These are phyloP conservation scores for Schizochytrium sp. DNA, from an alignment of 108 stramenopile genomes.

Conservation along the genomic window DNA sequence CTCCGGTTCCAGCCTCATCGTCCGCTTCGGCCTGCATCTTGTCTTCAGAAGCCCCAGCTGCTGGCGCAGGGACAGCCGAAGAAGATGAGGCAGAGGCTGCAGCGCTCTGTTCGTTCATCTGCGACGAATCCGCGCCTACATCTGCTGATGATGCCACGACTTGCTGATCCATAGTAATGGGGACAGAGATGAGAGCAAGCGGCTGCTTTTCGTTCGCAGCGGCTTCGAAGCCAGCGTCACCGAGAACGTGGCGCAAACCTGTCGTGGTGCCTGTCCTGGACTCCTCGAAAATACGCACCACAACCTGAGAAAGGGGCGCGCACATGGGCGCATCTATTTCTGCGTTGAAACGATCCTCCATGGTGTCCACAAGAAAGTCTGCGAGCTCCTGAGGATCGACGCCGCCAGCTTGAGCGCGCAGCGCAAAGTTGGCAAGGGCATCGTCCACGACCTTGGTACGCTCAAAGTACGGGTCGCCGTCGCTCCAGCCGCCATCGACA, in stretches of 20 bases:
- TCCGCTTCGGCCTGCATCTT: no score
- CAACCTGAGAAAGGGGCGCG: neutral
- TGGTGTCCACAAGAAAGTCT: neutral
- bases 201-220: neutral
- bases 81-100: neutral
- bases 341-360: slow-evolving; percentile 12
- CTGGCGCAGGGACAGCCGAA: neutral
- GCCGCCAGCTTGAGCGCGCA: neutral
- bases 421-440: slow-evolving; percentile 4
- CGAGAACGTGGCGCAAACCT: neutral
- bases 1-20: no score
- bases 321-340: neutral
- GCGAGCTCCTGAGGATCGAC: neutral
- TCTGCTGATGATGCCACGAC: no score
- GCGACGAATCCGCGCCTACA: no score
- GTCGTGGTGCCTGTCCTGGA: neutral
- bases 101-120: neutral
- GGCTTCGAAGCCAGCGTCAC: neutral
- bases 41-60: no score
- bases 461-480: neutral
- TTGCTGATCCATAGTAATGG: neutral
- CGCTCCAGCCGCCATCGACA: neutral
- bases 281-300: neutral
- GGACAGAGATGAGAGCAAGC: neutral
- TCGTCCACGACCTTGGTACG: neutral